Evolutionary conservation across 2,329 filamentous ascomycete genomes (phyloP), one percentile per base, ranked within the genome.

Genomic region (Penicillium psychrosexuale): DNA sequence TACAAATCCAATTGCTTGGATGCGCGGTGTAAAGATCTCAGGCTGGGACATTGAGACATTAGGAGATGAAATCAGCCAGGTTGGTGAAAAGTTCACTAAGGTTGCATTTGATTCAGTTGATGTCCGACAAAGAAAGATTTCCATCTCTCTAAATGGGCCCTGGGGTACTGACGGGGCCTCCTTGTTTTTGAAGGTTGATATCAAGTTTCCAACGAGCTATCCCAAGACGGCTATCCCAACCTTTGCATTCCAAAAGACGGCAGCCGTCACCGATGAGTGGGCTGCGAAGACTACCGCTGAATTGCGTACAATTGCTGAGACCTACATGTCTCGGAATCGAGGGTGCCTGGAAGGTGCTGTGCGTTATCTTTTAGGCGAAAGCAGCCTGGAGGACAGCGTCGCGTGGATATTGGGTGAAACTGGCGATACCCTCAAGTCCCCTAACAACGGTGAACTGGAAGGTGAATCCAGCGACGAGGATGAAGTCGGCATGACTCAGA

Each of bases 391-490:
- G 57, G 83, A 86, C 38, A 83, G 80, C 56, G 75, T 84, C 27
- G 69, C 71, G 53, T 78, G 71, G 72, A 73, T 76, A 45, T 73
- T 78, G 43, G 83, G 87, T 11, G 80, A 85, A 60, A 86, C 89
- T 60, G 71, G 85, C 8, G 64, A 76, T 61, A 71, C 75, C 57
- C 61, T 78, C 50, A 75, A 79, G 58, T 73, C 75, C 42, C 71
- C 76, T 13, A 60, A 74, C 53, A 69, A 76, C 47, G 69, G 69
- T 17, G 67, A 69, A 44, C 52, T 78, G 36, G 77, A 73, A 30
- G 88, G 89, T 54, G 90, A 90, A 61, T 97, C 91, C 3, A 95
- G 89, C 64, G 88, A 91, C 59, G 88, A 90, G 57, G 89, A 92
- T 61, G 90, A 92, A 54, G 69, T 78, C 51, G 72, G 74, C 15